Conservation (phyloP, 2,329 filamentous ascomycete species). For the Colletotrichum karsti region DNA sequence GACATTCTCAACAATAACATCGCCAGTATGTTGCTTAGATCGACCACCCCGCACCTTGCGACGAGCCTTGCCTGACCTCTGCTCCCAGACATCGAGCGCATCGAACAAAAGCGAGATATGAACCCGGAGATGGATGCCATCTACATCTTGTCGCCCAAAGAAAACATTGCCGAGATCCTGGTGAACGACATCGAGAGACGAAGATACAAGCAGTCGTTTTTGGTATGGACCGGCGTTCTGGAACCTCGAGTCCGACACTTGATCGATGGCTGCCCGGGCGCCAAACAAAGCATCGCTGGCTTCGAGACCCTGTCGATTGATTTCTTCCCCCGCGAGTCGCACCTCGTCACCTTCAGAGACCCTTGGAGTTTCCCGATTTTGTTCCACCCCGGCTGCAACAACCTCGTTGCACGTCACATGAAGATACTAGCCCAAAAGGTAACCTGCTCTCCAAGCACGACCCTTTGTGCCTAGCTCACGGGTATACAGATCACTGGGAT, state of each 20-base stretch:
- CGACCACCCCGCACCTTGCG: neutral
- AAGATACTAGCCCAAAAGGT: conserved; percentile 90
- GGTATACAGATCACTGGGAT: conserved; percentile 76
- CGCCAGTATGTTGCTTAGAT: conserved; percentile 72
- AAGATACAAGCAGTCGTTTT: conserved; percentile 79
- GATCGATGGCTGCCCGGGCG: conserved; percentile 75
- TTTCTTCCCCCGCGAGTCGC: conserved; percentile 90
- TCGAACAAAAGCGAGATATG: conserved; percentile 83
- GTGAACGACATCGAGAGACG: conserved; percentile 90
- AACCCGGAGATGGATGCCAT: conserved; percentile 95
- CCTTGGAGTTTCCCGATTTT: conserved; percentile 95
- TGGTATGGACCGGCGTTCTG: conserved; percentile 87
- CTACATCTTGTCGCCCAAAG: conserved; percentile 86
- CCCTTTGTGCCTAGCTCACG: conserved; percentile 26
- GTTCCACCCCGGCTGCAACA: conserved; percentile 90
- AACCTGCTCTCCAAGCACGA: conserved; percentile 25
- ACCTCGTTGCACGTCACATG: conserved; percentile 83
- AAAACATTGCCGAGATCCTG: conserved; percentile 92
- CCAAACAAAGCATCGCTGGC: conserved; percentile 78
- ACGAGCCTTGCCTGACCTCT: conserved; percentile 26
- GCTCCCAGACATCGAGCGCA: conserved; percentile 84
- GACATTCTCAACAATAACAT: conserved; percentile 97
- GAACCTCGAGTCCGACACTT: conserved; percentile 75
- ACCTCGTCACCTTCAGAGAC: conserved; percentile 90
- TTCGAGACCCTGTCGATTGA: conserved; percentile 88